Evolutionary conservation across 83 land plant species (phyloP).

Genomic region (Thuja plicata): DNA sequence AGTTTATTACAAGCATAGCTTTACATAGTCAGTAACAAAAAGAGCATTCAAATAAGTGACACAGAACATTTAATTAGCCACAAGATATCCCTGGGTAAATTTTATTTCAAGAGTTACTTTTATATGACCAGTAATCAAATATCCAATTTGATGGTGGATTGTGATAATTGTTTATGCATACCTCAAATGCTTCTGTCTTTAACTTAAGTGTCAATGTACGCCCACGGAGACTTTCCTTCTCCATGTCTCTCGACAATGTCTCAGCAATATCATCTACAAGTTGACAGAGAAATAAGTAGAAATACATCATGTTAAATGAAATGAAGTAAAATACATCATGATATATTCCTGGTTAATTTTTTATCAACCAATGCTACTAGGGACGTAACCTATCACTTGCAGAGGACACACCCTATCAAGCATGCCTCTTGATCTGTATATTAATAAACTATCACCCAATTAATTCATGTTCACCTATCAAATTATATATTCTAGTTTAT

Average conservation of each 20-base stretch:
- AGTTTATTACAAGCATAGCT: background rate
- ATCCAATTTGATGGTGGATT: background rate
- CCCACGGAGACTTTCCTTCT: constrained; percentile 68
- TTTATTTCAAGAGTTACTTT: background rate
- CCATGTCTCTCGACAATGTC: constrained; percentile 69
- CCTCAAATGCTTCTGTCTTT: constrained; percentile 91
- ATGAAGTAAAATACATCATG: no score
- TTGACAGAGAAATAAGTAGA: background rate
- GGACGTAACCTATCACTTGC: no score
- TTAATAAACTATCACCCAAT: no score
- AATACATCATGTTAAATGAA: background rate
- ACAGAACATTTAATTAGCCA: background rate
- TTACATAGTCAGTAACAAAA: constrained; percentile 7
- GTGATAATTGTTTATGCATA: constrained; percentile 12
- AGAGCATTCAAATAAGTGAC: background rate
- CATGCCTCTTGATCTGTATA: no score
- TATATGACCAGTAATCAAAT: constrained; percentile 8
- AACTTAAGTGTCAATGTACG: constrained; percentile 86
- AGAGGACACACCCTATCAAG: no score
- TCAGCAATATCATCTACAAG: constrained; percentile 76
- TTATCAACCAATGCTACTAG: no score
- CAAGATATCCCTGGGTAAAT: background rate
- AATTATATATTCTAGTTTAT: no score
- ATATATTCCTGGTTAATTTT: no score
- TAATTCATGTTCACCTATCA: no score